phyloP scores from a whole-genome alignment of 192 early-diverging fungal genomes.

The Coemansia sp. region DNA sequence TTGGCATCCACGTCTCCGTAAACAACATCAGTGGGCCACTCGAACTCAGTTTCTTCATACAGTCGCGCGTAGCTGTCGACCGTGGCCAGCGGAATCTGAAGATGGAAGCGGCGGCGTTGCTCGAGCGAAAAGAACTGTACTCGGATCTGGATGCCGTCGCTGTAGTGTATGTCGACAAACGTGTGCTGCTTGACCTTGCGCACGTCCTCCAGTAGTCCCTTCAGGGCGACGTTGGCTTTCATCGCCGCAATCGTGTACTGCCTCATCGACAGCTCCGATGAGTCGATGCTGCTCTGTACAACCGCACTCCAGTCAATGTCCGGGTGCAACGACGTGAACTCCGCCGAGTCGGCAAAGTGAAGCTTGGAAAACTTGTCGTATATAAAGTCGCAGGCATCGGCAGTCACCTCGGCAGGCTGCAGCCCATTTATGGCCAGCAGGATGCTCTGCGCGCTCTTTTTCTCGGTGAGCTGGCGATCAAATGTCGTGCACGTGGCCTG shows the following conservation, averaged over 20 bases:
- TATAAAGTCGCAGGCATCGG: slow-evolving; percentile 39
- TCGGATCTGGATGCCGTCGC: slow-evolving; percentile 36
- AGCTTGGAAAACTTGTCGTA: slow-evolving; percentile 44
- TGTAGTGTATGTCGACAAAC: slow-evolving; percentile 36
- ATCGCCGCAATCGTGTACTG: slow-evolving; percentile 40
- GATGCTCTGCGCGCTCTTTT: slow-evolving; percentile 38
- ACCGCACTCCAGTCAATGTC: slow-evolving; percentile 48
- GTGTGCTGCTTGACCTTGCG: slow-evolving; percentile 33
- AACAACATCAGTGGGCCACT: slow-evolving; percentile 36
- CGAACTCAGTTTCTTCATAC: slow-evolving; percentile 21
- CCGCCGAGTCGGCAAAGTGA: slow-evolving; percentile 26
- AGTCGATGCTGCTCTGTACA: slow-evolving; percentile 18
- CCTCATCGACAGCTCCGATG: slow-evolving; percentile 11
- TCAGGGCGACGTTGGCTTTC: slow-evolving; percentile 40
- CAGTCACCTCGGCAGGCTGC: slow-evolving; percentile 21
- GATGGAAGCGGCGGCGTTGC: slow-evolving; percentile 37
- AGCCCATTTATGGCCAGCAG: slow-evolving; percentile 46
- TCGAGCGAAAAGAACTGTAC: slow-evolving; percentile 41
- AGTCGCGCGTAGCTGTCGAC: slow-evolving; percentile 26
- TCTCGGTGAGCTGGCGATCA: slow-evolving; percentile 35
- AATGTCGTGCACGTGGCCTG: slow-evolving; percentile 26
- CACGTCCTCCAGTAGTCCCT: slow-evolving; percentile 39
- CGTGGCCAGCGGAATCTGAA: slow-evolving; percentile 29
- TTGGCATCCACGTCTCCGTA: slow-evolving; percentile 32
- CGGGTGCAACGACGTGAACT: slow-evolving; percentile 47